These are phyloP conservation scores for Backusella macrospora DNA, from an alignment of 192 early-diverging fungal species.

Conservation along the genomic window DNA sequence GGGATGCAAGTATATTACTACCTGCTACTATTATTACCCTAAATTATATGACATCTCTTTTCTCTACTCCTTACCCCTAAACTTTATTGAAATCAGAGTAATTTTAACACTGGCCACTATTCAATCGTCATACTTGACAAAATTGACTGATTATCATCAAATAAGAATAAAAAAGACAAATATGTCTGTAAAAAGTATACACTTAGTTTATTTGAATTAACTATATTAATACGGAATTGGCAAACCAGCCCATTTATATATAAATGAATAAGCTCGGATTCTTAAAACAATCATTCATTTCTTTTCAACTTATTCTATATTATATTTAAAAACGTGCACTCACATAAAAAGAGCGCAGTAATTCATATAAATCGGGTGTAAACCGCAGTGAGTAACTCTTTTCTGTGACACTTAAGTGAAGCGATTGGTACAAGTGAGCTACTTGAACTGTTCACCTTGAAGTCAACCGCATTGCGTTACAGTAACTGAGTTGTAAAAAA, in stretches of 20 bases:
- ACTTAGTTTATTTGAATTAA: neutral
- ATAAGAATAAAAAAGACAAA: neutral
- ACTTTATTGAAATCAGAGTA: neutral
- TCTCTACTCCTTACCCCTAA: neutral
- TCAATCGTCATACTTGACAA: neutral
- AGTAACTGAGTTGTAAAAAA: neutral
- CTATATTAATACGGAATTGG: neutral
- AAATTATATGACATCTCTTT: neutral
- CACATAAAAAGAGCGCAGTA: neutral
- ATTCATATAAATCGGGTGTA: neutral
- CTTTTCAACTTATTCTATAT: neutral
- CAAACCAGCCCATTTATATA: neutral
- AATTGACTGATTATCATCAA: neutral
- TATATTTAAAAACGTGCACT: neutral
- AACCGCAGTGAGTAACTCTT: neutral
- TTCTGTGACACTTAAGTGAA: neutral
- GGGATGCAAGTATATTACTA: conserved; percentile 1
- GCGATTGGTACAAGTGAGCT: neutral
- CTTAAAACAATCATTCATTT: neutral
- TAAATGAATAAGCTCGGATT: neutral
- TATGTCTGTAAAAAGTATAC: neutral
- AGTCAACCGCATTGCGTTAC: neutral
- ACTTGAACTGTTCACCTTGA: neutral
- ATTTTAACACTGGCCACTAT: conserved; percentile 1
- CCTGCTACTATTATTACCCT: neutral